phyloP scores from a whole-genome alignment of 2,329 filamentous ascomycete genomes.

The Fusarium tjaetaba region DNA sequence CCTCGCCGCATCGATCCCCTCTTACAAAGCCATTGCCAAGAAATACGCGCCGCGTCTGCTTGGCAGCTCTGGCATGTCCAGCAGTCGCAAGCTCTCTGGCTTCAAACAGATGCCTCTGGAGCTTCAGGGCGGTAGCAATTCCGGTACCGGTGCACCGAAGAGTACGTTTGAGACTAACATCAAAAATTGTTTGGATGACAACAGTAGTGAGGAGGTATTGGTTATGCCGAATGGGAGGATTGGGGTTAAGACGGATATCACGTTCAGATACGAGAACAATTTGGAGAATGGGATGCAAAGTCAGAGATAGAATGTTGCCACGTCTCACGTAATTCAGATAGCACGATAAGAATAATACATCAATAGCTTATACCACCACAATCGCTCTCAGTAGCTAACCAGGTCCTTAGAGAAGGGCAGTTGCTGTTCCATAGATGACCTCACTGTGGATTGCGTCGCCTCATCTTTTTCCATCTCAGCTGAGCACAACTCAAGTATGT shows the following conservation, averaged over 20 bases:
- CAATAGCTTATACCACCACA: accelerated
- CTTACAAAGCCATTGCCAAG: conserved; percentile 30
- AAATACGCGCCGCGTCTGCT: conserved; percentile 27
- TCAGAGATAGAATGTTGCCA: accelerated
- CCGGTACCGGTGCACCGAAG: not conserved
- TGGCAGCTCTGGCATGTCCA: conserved; percentile 24
- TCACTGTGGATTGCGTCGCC: accelerated
- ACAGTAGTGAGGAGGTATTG: conserved; percentile 23
- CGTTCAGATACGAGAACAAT: conserved; percentile 4
- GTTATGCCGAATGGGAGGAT: conserved; percentile 16
- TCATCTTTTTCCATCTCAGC: not conserved
- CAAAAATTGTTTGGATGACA: conserved; percentile 8
- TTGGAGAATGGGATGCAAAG: not conserved
- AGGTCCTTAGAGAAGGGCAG: accelerated
- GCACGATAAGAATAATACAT: accelerated
- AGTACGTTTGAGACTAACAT: conserved; percentile 12
- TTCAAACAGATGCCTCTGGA: conserved; percentile 34
- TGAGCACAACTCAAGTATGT: not conserved
- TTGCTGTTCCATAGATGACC: accelerated
- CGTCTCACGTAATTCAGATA: accelerated
- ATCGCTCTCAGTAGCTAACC: accelerated
- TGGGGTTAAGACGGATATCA: conserved; percentile 29
- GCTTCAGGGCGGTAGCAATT: not conserved
- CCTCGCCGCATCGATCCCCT: conserved; percentile 27
- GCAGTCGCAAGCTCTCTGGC: conserved; percentile 20